Evolutionary conservation across 192 early-diverging fungal genomes (phyloP).

Genomic region (Coemansia sp.): DNA sequence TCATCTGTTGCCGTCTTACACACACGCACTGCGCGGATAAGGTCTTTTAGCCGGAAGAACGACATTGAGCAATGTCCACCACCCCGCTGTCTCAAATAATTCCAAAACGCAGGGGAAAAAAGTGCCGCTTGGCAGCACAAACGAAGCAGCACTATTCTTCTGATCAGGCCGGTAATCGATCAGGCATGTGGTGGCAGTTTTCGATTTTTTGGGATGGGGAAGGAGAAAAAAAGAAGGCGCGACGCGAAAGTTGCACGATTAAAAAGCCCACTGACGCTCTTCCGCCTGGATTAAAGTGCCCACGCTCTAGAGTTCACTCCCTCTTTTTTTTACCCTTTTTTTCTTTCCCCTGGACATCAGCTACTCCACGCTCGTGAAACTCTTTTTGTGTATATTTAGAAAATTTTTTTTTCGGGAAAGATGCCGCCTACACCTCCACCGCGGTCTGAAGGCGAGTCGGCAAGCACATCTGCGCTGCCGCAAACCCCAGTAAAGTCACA

Average conservation of each 20-base stretch:
- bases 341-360: background rate
- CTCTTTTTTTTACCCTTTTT: constrained; percentile 7
- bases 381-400: background rate
- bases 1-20: constrained; percentile 99
- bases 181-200: no score
- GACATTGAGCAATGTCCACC: constrained; percentile 33
- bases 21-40: constrained; percentile 95
- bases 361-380: background rate
- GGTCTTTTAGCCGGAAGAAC: constrained; percentile 64
- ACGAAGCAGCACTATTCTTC: no score
- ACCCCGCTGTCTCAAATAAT: no score
- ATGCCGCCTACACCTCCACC: constrained; percentile 4
- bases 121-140: no score
- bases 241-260: constrained; percentile 4
- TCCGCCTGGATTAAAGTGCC: no score
- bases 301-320: background rate
- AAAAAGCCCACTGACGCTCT: no score
- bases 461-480: background rate
- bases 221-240: no score
- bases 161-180: no score
- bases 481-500: constrained; percentile 3
- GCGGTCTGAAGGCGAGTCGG: background rate
- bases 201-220: no score
- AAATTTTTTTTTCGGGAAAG: no score
- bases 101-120: no score